Conservation (phyloP, 176 grass and related monocot species). For the Oryza punctata region DNA sequence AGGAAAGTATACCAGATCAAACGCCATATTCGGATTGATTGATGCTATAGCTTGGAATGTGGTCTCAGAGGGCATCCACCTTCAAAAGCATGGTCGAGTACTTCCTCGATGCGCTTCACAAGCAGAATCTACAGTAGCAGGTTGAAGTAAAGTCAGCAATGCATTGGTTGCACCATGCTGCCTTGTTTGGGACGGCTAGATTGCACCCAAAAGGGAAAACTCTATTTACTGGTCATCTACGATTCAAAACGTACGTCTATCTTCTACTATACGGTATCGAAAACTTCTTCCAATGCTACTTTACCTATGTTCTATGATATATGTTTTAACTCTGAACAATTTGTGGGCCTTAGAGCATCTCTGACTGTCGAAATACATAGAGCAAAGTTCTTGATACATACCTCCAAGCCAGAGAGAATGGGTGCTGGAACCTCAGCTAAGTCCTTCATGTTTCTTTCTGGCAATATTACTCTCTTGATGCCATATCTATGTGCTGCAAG, state of each 20-base stretch:
- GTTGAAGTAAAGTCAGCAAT: slow-evolving; percentile 24
- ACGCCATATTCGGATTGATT: not conserved
- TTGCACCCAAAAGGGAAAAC: not conserved
- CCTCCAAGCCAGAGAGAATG: slow-evolving; percentile 87
- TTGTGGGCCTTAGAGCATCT: not conserved
- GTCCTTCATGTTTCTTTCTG: slow-evolving; percentile 94
- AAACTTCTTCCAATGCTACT: not conserved
- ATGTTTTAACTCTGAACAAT: not conserved
- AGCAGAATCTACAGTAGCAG: slow-evolving; percentile 68
- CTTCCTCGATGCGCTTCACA: slow-evolving; percentile 93
- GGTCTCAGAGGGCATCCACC: slow-evolving; percentile 65
- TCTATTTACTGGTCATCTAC: not conserved
- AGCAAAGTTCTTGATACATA: slow-evolving; percentile 9
- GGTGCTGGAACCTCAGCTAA: slow-evolving; percentile 81
- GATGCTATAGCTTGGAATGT: slow-evolving; percentile 68
- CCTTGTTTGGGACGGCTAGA: not conserved
- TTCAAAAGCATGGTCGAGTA: slow-evolving; percentile 92
- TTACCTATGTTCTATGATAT: not conserved
- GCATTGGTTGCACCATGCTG: too few relatives aligned
- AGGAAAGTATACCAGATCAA: slow-evolving; percentile 20
- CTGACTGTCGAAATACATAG: not conserved
- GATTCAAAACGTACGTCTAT: not conserved
- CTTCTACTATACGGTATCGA: not conserved
- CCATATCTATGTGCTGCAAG: slow-evolving; percentile 91
- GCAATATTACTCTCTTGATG: slow-evolving; percentile 96